phyloP scores from a whole-genome alignment of 2,329 filamentous ascomycete species.

The Alternaria metachromatica region DNA sequence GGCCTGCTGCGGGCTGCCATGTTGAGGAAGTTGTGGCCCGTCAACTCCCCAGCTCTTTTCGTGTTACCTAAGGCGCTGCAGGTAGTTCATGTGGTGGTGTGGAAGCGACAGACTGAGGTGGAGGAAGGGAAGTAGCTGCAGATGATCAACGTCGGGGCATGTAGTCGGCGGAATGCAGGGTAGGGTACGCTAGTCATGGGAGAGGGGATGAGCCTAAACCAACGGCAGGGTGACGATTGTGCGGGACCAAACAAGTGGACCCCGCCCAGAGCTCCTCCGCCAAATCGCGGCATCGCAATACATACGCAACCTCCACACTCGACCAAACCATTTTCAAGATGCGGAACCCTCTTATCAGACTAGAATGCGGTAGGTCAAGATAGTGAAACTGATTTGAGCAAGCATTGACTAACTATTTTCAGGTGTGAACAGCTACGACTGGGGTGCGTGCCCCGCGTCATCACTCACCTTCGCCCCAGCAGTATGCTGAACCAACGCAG shows the following conservation, averaged over 20 bases:
- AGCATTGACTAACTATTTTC: slow-evolving; percentile 29
- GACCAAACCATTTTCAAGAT: slow-evolving; percentile 29
- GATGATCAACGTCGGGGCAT: slow-evolving; percentile 3
- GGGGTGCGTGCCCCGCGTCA: slow-evolving; percentile 65
- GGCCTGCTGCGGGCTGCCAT: slow-evolving; percentile 57
- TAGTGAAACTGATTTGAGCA: slow-evolving; percentile 10
- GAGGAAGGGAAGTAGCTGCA: slow-evolving; percentile 7
- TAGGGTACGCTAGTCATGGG: slow-evolving; percentile 26
- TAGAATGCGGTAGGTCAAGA: slow-evolving; percentile 70
- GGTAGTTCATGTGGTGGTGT: slow-evolving; percentile 15
- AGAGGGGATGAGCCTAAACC: slow-evolving; percentile 32
- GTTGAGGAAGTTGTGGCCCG: slow-evolving; percentile 14
- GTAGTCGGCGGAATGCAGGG: slow-evolving; percentile 21
- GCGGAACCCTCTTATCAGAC: slow-evolving; percentile 77
- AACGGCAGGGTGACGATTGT: slow-evolving; percentile 27
- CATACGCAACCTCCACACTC: slow-evolving; percentile 9
- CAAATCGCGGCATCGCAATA: slow-evolving; percentile 15
- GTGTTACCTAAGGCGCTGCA: slow-evolving; percentile 11
- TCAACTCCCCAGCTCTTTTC: slow-evolving; percentile 15
- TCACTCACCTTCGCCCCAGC: slow-evolving; percentile 19
- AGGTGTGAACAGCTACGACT: slow-evolving; percentile 99
- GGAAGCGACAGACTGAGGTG: not conserved
- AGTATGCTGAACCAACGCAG: slow-evolving; percentile 51
- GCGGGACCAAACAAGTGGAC: slow-evolving; percentile 21
- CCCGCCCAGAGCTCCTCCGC: slow-evolving; percentile 8